A percentile compares a stretch with the other conserved stretches of the same genome.
These are phyloP conservation scores for Trichoderma lentiforme DNA, from an alignment of 2,329 filamentous ascomycete species.

Conservation along the genomic window DNA sequence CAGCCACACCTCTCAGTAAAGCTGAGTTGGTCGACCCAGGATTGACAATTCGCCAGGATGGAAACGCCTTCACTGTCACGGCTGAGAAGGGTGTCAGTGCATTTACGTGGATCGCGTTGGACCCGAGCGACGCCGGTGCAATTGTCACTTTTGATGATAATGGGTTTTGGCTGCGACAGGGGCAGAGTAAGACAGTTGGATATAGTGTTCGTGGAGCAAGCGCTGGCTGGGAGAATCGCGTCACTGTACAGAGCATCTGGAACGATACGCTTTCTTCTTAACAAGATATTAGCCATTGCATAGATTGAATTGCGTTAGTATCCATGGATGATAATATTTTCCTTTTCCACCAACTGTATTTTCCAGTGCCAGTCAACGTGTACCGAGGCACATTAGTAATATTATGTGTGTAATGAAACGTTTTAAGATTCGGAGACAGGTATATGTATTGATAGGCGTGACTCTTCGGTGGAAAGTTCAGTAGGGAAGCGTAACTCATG, in stretches of 20 bases:
- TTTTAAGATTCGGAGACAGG: no score
- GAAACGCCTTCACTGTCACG: neutral
- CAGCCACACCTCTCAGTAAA: slow-evolving; percentile 6
- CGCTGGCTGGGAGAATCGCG: neutral
- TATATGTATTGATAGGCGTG: no score
- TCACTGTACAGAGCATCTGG: slow-evolving; percentile 3
- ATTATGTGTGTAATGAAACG: no score
- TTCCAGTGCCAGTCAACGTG: no score
- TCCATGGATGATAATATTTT: neutral
- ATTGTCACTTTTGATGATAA: slow-evolving; percentile 7
- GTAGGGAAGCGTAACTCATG: no score
- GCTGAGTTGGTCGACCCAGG: neutral
- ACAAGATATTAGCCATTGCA: neutral
- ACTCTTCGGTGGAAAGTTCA: no score
- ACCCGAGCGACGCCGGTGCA: neutral
- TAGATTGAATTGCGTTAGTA: neutral
- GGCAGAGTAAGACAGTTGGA: neutral
- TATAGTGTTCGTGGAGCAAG: neutral
- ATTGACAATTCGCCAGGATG: neutral
- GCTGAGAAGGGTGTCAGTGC: slow-evolving; percentile 5
- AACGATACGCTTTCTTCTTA: slow-evolving; percentile 1
- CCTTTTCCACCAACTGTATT: no score
- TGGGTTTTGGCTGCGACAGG: neutral
- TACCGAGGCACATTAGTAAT: no score
- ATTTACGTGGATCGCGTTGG: slow-evolving; percentile 1